These are phyloP conservation scores for Selaginella moellendorffii DNA, from an alignment of 75 land plant species.

Conservation along the genomic window DNA sequence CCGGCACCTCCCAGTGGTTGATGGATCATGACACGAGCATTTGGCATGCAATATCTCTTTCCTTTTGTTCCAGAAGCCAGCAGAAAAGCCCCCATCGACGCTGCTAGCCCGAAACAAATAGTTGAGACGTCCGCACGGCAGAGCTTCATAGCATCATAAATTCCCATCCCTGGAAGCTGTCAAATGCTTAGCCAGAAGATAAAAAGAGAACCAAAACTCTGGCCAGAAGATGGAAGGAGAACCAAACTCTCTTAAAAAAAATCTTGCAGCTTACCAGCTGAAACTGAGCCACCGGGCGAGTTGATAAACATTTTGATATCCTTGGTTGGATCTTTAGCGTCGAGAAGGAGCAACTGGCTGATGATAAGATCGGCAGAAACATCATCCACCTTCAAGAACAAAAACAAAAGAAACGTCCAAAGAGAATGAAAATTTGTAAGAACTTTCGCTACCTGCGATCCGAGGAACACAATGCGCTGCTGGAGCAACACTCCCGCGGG, in stretches of 20 bases:
- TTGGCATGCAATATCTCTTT: conserved; percentile 98
- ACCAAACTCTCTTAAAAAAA: background rate
- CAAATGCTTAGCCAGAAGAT: background rate
- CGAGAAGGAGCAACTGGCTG: conserved; percentile 74
- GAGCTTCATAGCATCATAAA: conserved; percentile 95
- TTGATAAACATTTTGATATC: conserved; percentile 90
- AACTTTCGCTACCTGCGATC: conserved; percentile 86
- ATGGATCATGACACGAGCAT: conserved; percentile 91
- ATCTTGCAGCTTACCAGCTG: conserved; percentile 46
- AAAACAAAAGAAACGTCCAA: no score
- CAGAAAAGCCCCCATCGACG: conserved; percentile 96
- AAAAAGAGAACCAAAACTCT: background rate
- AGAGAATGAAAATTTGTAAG: no score
- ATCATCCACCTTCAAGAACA: conserved; percentile 49
- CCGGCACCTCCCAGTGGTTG: conserved; percentile 85
- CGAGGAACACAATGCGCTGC: conserved; percentile 79
- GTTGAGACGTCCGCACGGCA: conserved; percentile 98
- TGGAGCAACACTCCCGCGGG: conserved; percentile 60
- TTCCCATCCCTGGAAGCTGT: conserved; percentile 64
- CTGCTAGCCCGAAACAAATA: conserved; percentile 83
- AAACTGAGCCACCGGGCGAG: conserved; percentile 92
- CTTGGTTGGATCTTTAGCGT: conserved; percentile 69
- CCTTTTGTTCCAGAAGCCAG: conserved; percentile 92
- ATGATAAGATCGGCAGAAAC: conserved; percentile 69
- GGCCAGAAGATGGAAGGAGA: background rate